A percentile compares a stretch with the other conserved stretches of the same genome.
Conservation (phyloP, 78 protist genomes). For the Dictyostelium citrinum region DNA sequence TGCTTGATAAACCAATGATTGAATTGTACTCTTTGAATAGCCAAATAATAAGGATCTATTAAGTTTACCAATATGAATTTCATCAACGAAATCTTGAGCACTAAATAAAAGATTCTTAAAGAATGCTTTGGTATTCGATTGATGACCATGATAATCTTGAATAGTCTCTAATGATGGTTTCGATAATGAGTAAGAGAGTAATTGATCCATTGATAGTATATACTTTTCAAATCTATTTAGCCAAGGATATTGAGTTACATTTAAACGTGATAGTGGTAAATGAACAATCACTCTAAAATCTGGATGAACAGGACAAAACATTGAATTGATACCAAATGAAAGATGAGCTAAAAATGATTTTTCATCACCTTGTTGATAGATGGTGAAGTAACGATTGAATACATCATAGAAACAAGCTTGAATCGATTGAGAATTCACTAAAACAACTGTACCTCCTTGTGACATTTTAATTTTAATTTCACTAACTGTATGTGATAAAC, state of each 20-base stretch:
- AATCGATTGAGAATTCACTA: slow-evolving; percentile 50
- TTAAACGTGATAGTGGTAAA: slow-evolving; percentile 41
- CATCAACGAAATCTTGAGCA: slow-evolving; percentile 34
- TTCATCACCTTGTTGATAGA: background rate
- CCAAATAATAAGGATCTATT: slow-evolving; percentile 22
- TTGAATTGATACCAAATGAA: slow-evolving; percentile 46
- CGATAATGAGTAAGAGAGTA: background rate
- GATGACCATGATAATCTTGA: background rate
- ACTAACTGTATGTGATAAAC: slow-evolving; percentile 11
- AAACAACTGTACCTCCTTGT: slow-evolving; percentile 63
- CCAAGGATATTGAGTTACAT: slow-evolving; percentile 38
- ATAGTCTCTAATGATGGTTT: background rate
- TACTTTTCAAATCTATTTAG: slow-evolving; percentile 73
- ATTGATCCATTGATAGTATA: slow-evolving; percentile 16
- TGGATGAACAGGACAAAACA: slow-evolving; percentile 64
- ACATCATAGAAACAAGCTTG: slow-evolving; percentile 79
- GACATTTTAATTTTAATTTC: slow-evolving; percentile 45
- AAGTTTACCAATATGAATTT: background rate
- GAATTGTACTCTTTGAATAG: slow-evolving; percentile 25
- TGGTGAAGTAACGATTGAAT: slow-evolving; percentile 46
- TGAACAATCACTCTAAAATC: slow-evolving; percentile 64
- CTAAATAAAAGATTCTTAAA: background rate
- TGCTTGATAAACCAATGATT: slow-evolving; percentile 37
- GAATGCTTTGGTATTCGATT: background rate
- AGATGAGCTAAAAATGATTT: slow-evolving; percentile 29